phyloP scores from a whole-genome alignment of 352 stramenopile species.

The Globisporangium heterothallicum region DNA sequence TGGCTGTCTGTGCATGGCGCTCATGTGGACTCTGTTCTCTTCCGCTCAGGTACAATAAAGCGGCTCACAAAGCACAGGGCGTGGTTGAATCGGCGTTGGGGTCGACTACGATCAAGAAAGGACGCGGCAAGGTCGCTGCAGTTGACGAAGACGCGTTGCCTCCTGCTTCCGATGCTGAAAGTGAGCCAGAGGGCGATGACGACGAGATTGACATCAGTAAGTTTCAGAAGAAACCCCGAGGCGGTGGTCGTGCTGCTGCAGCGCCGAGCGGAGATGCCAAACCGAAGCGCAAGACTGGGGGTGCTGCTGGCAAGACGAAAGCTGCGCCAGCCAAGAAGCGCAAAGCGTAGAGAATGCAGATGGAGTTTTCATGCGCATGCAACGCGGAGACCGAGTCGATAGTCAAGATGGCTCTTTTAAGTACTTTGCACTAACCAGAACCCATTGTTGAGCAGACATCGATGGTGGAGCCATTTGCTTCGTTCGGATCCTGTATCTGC shows the following conservation, averaged over 20 bases:
- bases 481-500: not conserved
- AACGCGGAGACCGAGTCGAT: not conserved
- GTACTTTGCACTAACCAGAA: too few species aligned
- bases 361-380: not conserved
- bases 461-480: constrained; percentile 1
- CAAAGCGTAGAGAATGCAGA: constrained; percentile 31
- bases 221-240: constrained; percentile 75
- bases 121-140: constrained; percentile 38
- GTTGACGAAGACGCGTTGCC: constrained; percentile 44
- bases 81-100: constrained; percentile 83
- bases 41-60: constrained; percentile 86
- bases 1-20: not conserved
- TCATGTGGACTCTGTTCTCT: constrained; percentile 1
- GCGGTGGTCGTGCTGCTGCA: constrained; percentile 19
- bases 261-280: constrained; percentile 11
- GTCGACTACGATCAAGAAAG: constrained; percentile 71
- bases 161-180: constrained; percentile 62
- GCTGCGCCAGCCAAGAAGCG: constrained; percentile 52
- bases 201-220: constrained; percentile 55
- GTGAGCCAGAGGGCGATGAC: constrained; percentile 55
- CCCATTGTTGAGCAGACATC: not conserved
- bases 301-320: constrained; percentile 32
- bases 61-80: constrained; percentile 91
- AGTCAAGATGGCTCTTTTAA: too few species aligned
- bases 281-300: constrained; percentile 51